Evolutionary conservation across 768 basidiomycete genomes (phyloP), one percentile per base, ranked within the genome.

Genomic region (Trametopsis cervina): DNA sequence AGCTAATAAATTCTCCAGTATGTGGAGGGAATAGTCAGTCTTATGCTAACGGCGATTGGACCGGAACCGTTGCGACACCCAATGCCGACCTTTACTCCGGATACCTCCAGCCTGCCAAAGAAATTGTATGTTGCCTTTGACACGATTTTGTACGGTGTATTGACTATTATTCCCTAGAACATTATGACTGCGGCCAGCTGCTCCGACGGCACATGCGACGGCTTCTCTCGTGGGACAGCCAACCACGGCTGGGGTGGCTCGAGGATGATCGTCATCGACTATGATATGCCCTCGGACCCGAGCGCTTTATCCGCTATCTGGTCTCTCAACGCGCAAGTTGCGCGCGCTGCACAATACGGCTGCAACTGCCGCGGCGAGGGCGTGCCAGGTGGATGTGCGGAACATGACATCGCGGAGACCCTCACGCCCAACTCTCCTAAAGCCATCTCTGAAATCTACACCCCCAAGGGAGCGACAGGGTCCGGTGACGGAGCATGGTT

Each of bases 311-410:
- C 62, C 48, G 60, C 60, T 36, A 55, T 63, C 51, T 63, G 62
- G 62, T 53, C 52, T 7, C 55, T 63, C 22, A 60, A 61, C 52
- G 58, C 50, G 26, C 62, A 63, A 43, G 54, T 63, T 45, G 60
- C 60, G 35, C 58, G 60, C 46, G 44, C 58, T 12, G 62, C 62
- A 17, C 57, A 63, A 50, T 63, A 63, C 54, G 62, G 62, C 48
- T 63, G 62, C 57, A 63, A 63, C 56, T 63, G 62, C 60, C 62
- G 62, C 37, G 58, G 58, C n/a, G 45, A 43, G 41, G 61, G 61
- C 35, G 17, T 18, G 2, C 15, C 29, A 7, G 44, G 45, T 24
- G 58, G 58, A 17, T 63, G 61, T 49, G 61, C 60, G 44, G 61
- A 63, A 50, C 42, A 59, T 50, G 61, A 63, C 60, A 53, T 63